These are phyloP conservation scores for Xylariaceae sp. DNA, from an alignment of 2,329 filamentous ascomycete genomes.

Conservation along the genomic window DNA sequence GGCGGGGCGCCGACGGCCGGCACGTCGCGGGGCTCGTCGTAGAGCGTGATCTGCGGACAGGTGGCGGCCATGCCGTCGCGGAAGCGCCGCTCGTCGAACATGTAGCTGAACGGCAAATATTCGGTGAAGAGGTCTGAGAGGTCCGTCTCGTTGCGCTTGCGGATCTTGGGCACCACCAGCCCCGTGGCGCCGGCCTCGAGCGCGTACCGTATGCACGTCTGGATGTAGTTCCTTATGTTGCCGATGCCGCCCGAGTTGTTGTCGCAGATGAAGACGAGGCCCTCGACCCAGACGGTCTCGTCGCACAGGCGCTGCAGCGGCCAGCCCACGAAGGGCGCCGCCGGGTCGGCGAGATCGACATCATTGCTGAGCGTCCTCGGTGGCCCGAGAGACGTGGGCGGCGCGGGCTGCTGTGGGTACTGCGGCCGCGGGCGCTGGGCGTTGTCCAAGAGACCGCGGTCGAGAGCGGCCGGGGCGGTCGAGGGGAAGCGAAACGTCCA, in stretches of 20 bases:
- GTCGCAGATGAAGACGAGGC: conserved; percentile 39
- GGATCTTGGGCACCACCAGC: conserved; percentile 37
- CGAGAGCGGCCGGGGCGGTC: conserved; percentile 8
- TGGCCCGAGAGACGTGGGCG: conserved; percentile 4
- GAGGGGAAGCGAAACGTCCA: conserved; percentile 21
- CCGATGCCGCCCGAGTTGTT: conserved; percentile 44
- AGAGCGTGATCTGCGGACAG: conserved; percentile 37
- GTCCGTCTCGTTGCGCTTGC: conserved; percentile 32
- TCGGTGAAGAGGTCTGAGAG: conserved; percentile 35
- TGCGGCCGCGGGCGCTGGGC: too few relatives aligned
- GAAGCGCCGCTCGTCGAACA: conserved; percentile 41
- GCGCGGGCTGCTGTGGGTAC: conserved; percentile 2
- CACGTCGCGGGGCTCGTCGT: conserved; percentile 29
- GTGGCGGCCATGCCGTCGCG: conserved; percentile 25
- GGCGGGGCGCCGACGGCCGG: conserved; percentile 26
- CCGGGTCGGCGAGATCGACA: conserved; percentile 29
- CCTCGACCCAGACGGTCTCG: conserved; percentile 33
- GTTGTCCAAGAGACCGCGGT: conserved; percentile 16
- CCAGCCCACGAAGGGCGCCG: conserved; percentile 38
- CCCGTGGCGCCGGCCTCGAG: conserved; percentile 40
- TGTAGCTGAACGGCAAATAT: conserved; percentile 34
- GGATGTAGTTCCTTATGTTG: conserved; percentile 43
- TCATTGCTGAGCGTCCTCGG: conserved; percentile 10
- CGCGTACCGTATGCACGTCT: conserved; percentile 42
- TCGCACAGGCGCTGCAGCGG: conserved; percentile 36